A percentile compares a stretch with the other conserved stretches of the same genome.
Conservation (phyloP, 768 basidiomycete genomes). For the Mrakia frigida region DNA sequence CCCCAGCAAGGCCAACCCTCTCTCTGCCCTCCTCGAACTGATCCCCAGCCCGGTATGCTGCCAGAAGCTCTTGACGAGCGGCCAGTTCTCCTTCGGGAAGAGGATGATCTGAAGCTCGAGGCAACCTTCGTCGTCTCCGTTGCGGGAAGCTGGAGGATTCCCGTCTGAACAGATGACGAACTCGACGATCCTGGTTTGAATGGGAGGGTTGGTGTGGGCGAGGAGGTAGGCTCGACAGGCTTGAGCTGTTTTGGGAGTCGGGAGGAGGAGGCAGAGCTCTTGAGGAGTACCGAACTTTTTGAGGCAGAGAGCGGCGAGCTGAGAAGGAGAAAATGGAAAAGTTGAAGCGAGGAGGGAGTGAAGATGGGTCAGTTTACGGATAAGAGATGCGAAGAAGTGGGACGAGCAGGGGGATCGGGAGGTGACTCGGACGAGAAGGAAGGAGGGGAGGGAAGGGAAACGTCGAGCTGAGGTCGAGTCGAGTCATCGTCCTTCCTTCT, state of each 20-base stretch:
- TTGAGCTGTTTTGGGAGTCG: slow-evolving; percentile 65
- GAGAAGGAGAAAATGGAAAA: slow-evolving; percentile 16
- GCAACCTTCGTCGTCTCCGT: slow-evolving; percentile 29
- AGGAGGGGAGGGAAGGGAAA: not conserved
- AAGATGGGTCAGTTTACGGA: not conserved
- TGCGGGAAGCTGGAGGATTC: slow-evolving; percentile 35
- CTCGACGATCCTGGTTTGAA: slow-evolving; percentile 54
- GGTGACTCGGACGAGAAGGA: not conserved
- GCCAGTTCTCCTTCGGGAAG: slow-evolving; percentile 58
- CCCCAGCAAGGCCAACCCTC: slow-evolving; percentile 67
- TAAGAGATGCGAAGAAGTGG: not conserved
- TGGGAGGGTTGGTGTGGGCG: slow-evolving; percentile 48
- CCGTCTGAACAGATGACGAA: slow-evolving; percentile 55
- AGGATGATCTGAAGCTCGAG: slow-evolving; percentile 75
- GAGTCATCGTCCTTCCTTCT: not conserved
- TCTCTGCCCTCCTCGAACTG: slow-evolving; percentile 77
- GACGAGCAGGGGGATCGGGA: not conserved
- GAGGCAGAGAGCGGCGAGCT: slow-evolving; percentile 75
- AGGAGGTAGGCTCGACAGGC: slow-evolving; percentile 65
- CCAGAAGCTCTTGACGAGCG: slow-evolving; percentile 86
- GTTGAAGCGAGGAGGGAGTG: not conserved
- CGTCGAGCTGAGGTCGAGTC: not conserved
- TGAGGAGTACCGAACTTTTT: slow-evolving; percentile 66
- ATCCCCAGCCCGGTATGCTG: slow-evolving; percentile 89
- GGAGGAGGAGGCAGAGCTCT: slow-evolving; percentile 75